These are phyloP conservation scores for Exophiala phaeomuriformis DNA, from an alignment of 2,329 filamentous ascomycete genomes.

Conservation along the genomic window DNA sequence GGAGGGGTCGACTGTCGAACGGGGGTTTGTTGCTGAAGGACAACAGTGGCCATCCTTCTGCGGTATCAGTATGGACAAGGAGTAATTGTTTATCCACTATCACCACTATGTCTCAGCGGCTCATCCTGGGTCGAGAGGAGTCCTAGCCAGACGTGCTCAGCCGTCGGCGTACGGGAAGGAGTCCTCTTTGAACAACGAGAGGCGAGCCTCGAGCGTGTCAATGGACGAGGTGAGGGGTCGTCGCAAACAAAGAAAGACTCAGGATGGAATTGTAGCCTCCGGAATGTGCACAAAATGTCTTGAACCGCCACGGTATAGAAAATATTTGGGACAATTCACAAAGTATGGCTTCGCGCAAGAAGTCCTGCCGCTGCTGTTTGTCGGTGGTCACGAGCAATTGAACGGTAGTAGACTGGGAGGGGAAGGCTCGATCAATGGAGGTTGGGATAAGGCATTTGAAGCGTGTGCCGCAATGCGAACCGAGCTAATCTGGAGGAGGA, in stretches of 20 bases:
- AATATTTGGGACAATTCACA: background rate
- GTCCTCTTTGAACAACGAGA: background rate
- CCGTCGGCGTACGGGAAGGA: constrained; percentile 1
- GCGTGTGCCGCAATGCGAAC: background rate
- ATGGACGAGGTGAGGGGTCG: background rate
- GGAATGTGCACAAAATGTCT: background rate
- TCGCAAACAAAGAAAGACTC: background rate
- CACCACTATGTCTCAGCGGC: constrained; percentile 7
- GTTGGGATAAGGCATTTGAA: background rate
- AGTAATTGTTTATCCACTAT: background rate
- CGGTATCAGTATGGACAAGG: background rate
- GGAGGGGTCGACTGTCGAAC: constrained; percentile 40
- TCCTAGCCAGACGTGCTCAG: constrained; percentile 19
- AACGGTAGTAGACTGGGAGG: background rate
- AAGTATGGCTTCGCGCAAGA: constrained; percentile 3
- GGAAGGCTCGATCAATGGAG: background rate
- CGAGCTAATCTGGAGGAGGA: background rate
- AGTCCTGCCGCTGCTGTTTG: background rate
- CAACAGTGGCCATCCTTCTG: constrained; percentile 40
- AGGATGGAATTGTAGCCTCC: background rate
- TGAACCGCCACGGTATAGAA: background rate
- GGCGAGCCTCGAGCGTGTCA: background rate
- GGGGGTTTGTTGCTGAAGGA: constrained; percentile 40
- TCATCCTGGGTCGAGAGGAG: constrained; percentile 22
- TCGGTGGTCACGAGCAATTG: background rate